Evolutionary conservation across 768 basidiomycete species (phyloP).

Genomic region (Cytidiella melzeri): DNA sequence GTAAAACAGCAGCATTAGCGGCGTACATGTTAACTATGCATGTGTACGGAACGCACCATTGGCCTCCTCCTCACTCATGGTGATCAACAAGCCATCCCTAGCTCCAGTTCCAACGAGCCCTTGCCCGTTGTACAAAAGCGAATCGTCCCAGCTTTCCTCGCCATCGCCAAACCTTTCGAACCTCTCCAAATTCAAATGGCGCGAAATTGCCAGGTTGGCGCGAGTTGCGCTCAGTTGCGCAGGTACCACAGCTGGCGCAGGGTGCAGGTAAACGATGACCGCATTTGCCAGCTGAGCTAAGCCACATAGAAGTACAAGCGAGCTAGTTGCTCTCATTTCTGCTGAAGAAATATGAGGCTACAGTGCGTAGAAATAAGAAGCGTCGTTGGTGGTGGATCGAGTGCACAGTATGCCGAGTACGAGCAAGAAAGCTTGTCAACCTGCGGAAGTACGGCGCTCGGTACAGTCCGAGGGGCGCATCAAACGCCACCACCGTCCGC

Average conservation of each 20-base stretch:
- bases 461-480: too few species aligned
- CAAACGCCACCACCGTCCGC: too few species aligned
- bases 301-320: not conserved
- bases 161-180: conserved; percentile 46
- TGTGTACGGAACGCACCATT: conserved; percentile 35
- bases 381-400: too few species aligned
- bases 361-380: not conserved
- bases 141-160: conserved; percentile 21
- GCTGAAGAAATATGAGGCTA: not conserved
- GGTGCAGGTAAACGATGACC: conserved; percentile 55
- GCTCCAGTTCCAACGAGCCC: conserved; percentile 53
- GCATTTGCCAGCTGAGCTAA: conserved; percentile 34
- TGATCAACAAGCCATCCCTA: conserved; percentile 46
- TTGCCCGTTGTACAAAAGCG: conserved; percentile 19
- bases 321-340: not conserved
- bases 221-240: conserved; percentile 42
- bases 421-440: too few species aligned
- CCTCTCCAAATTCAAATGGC: conserved; percentile 65
- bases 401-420: too few species aligned
- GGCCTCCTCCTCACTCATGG: conserved; percentile 49
- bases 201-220: conserved; percentile 55
- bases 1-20: too few species aligned
- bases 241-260: conserved; percentile 29
- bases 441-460: too few species aligned
- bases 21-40: too few species aligned